phyloP scores from a whole-genome alignment of 2,329 filamentous ascomycete species.

The Ascochyta lentis region DNA sequence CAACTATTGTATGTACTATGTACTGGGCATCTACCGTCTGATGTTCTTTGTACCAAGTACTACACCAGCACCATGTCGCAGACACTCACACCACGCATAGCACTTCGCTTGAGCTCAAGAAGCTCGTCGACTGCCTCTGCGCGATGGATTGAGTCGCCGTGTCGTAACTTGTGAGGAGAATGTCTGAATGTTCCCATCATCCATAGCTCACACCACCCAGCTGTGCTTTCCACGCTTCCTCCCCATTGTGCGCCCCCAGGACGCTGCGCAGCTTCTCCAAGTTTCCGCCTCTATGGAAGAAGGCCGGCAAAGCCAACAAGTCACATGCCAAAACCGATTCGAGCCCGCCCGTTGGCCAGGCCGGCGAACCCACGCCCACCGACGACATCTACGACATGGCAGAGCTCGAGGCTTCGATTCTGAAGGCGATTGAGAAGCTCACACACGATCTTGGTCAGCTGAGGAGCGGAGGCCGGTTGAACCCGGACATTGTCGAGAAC shows the following conservation, averaged over 20 bases:
- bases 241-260: conserved; percentile 5
- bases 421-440: conserved; percentile 61
- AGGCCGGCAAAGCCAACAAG: conserved; percentile 60
- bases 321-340: conserved; percentile 45
- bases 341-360: conserved; percentile 36
- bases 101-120: conserved; percentile 27
- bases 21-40: not conserved
- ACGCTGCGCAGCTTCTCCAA: conserved; percentile 50
- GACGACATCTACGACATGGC: conserved; percentile 69
- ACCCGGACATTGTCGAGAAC: conserved; percentile 66
- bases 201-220: conserved; percentile 12
- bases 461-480: conserved; percentile 67
- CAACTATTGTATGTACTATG: not conserved
- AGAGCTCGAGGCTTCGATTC: conserved; percentile 62
- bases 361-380: conserved; percentile 39
- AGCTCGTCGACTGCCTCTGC: conserved; percentile 14
- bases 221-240: conserved; percentile 11
- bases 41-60: not conserved
- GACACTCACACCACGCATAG: conserved; percentile 31
- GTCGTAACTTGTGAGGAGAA: conserved; percentile 34
- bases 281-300: conserved; percentile 55
- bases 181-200: not conserved
- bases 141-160: conserved; percentile 34
- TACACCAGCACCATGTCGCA: conserved; percentile 34
- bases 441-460: conserved; percentile 68